Percentiles rank a stretch among this genome's conserved stretches.
Conservation (phyloP, 2,329 filamentous ascomycete species). For the Ophiosphaerella narmari region DNA sequence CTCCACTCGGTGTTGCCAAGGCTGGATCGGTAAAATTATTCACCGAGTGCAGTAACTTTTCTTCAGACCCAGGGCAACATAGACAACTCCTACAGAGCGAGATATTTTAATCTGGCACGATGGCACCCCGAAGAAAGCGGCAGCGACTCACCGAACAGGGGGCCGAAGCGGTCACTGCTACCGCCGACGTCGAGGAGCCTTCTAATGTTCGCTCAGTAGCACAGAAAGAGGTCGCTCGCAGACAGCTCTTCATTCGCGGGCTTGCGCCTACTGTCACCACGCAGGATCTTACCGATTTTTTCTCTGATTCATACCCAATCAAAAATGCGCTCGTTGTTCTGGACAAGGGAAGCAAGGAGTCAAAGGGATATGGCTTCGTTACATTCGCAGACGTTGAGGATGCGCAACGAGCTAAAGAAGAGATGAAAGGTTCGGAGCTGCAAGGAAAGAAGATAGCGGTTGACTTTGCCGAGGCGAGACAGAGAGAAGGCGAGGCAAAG, state of each 20-base stretch:
- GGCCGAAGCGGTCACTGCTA: conserved; percentile 35
- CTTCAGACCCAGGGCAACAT: neutral
- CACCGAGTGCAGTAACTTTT: conserved; percentile 6
- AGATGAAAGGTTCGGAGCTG: conserved; percentile 78
- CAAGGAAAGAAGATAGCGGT: conserved; percentile 82
- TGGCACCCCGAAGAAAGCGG: conserved; percentile 48
- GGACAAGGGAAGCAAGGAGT: conserved; percentile 83
- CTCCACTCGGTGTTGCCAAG: conserved; percentile 4
- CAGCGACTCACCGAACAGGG: conserved; percentile 49
- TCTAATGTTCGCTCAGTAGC: conserved; percentile 17
- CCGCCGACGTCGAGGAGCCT: conserved; percentile 26
- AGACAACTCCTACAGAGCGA: neutral
- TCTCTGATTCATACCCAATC: conserved; percentile 91
- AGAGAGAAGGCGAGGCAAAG: conserved; percentile 60
- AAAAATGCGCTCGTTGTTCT: conserved; percentile 94
- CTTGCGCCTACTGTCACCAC: conserved; percentile 78
- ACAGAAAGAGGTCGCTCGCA: conserved; percentile 48
- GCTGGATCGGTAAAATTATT: conserved; percentile 1
- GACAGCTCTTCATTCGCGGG: conserved; percentile 81
- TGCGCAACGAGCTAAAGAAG: conserved; percentile 76
- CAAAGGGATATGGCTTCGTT: conserved; percentile 93
- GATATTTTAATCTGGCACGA: conserved; percentile 11
- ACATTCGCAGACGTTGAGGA: conserved; percentile 95
- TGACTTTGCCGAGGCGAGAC: conserved; percentile 84
- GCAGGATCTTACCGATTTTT: conserved; percentile 82